A percentile compares a stretch with the other conserved stretches of the same genome.
Conservation (phyloP, 2,329 filamentous ascomycete genomes). For the Rosellinia necatrix region DNA sequence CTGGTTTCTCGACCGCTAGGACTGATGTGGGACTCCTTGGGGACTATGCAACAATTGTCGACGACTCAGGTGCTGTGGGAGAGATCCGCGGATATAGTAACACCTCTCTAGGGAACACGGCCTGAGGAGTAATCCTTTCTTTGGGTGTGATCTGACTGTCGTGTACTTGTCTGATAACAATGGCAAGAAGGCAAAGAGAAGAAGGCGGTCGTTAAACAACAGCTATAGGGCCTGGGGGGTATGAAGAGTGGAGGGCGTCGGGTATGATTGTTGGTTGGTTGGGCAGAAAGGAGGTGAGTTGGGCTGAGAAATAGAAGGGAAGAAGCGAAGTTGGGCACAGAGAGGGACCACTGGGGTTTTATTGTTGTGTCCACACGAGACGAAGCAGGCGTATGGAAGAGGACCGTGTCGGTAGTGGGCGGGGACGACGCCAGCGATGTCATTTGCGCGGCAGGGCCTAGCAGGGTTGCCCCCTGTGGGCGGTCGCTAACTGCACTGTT, state of each 20-base stretch:
- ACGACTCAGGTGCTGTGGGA: constrained; percentile 21
- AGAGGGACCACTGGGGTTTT: constrained; percentile 57
- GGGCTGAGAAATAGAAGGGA: constrained; percentile 43
- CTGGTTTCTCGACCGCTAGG: constrained; percentile 35
- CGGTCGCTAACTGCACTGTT: constrained; percentile 25
- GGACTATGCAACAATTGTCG: constrained; percentile 28
- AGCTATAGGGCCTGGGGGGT: constrained; percentile 23
- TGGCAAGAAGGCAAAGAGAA: constrained; percentile 21
- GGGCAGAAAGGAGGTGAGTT: constrained; percentile 43
- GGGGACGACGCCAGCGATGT: constrained; percentile 38
- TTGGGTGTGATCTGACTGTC: constrained; percentile 10
- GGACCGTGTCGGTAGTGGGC: constrained; percentile 19
- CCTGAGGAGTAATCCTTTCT: constrained; percentile 20
- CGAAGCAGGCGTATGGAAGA: constrained; percentile 26
- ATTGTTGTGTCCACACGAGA: constrained; percentile 42
- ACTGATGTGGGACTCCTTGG: constrained; percentile 24
- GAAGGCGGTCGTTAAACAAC: constrained; percentile 15
- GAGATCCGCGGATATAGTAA: constrained; percentile 36
- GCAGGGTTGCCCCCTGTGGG: constrained; percentile 26
- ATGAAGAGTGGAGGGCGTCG: constrained; percentile 33
- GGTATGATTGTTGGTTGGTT: constrained; percentile 43
- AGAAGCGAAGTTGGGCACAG: constrained; percentile 44
- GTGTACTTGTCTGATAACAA: constrained; percentile 23
- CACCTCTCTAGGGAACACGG: constrained; percentile 33
- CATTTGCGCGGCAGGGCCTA: constrained; percentile 32